Evolutionary conservation across 2,329 filamentous ascomycete genomes (phyloP), one percentile per base, ranked within the genome.

Genomic region (Cladosporium oxysporum): DNA sequence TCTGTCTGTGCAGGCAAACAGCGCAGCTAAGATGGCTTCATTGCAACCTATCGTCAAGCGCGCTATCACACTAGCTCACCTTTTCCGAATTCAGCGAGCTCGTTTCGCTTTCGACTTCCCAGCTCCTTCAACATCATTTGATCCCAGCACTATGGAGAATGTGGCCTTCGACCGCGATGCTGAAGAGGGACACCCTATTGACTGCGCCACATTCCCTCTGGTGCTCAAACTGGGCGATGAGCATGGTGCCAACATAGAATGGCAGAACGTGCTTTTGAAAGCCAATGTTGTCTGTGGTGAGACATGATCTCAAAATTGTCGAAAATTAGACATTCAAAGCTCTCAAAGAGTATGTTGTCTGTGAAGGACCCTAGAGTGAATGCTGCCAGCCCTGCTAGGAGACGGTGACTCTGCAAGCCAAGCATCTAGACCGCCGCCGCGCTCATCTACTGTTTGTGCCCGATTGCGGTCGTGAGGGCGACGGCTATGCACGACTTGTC

Each of bases 191-290:
- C 79, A 86, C 61, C 83, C 87, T 62, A 83, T 91, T 41, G 80
- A 79, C 65, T 90, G 87, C 74, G 84, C 89, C 26, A 85, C 85
- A 1, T 90, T 89, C 65, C 88, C 88, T 1, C 85, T 85, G 7
- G 81, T 91, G 26, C 79, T 87, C 65, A 91, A 91, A 78, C 79
- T 81, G 26, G 88, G 88, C 6, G 87, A 90, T 74, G 88, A 89
- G 77, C 85, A 83, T 68, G 88, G 88, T 28, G 83, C 84, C 47
- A 84, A 88, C 68, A 76, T 85, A 71, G 84, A 89, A 72, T 84
- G 86, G 68, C 81, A 82, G 50, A 90, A 90, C 73, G 82, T 90
- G 55, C 85, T 91, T 69, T 80, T 84, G 66, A 90, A 89, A 77
- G 86, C 87, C n/a, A 85, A 84, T 70, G 88, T 91, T 5, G 76